Evolutionary conservation across 164 flowering plant genomes (phyloP), one percentile per base, ranked within the genome.

Genomic region (Kingdonia uniflora): DNA sequence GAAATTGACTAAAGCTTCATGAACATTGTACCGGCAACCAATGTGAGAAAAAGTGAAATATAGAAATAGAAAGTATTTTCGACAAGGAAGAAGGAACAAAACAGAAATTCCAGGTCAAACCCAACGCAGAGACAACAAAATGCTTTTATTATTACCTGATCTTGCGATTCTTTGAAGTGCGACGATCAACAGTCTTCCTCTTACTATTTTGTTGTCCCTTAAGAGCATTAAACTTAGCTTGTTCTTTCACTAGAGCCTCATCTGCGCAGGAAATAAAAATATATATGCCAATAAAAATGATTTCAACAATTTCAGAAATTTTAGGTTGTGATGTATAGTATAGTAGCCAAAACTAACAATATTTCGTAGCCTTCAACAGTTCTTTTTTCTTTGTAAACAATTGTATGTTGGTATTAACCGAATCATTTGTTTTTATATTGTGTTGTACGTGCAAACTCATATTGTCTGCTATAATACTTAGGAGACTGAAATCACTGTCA

Each of bases 101-200:
- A 25, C n/a, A 11, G 29, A 25, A 59, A 16, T 22, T 7, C 16
- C 19, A 20, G n/a, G 19, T 40, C 19, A 14, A 52, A 3, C 4
- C 26, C 2, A 1, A 13, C 22, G 15, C 19, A 4, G 13, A 5
- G 20, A 15, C 4, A 22, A 42, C 16, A 35, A 8, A 29, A 24
- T 3, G 11, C 11, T 10, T 20, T 11, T 5, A n/a, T 14, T 20
- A 42, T 53, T 44, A 86, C 97, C 98, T 79, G 60, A 91, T 87
- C 75, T 85, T 87, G 37, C 98, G 87, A 65, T 84, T 76, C 74
- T 91, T 87, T 24, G 96, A 91, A 29, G 98, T 92, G 41, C 95
- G 85, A 11, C 94, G 77, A 41, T 87, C 96, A 20, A 87, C 96
- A 5, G 73, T 56, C 68, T 91, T 91, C 53, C 90, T 64, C 58